Percentiles rank a stretch among this genome's conserved stretches.
Evolutionary conservation across 768 basidiomycete genomes (phyloP).

Genomic region (Podaxis carcinomalis): DNA sequence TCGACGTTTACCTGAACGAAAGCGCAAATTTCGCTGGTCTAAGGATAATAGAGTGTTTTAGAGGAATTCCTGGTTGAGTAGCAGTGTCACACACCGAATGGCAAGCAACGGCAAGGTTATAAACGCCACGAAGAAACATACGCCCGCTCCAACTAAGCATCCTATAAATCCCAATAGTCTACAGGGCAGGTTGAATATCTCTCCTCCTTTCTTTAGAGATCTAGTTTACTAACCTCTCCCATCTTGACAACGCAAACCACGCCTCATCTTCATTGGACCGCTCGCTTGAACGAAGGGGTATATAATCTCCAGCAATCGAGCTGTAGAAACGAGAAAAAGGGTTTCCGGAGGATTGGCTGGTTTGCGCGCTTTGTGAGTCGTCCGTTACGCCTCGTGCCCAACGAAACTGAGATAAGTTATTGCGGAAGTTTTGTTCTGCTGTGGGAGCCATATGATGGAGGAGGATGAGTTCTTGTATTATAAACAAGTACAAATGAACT

Average conservation of each 20-base stretch:
- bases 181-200: neutral
- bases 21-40: conserved; percentile 91
- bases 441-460: conserved; percentile 18
- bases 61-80: neutral
- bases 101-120: conserved; percentile 63
- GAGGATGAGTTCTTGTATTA: neutral
- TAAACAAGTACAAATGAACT: conserved; percentile 8
- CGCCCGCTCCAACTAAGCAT: conserved; percentile 84
- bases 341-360: conserved; percentile 38
- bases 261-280: conserved; percentile 94
- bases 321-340: conserved; percentile 88
- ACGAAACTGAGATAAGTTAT: conserved; percentile 78
- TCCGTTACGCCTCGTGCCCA: conserved; percentile 75
- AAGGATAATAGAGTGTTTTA: conserved; percentile 18
- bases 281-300: conserved; percentile 80
- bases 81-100: conserved; percentile 27
- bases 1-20: conserved; percentile 60
- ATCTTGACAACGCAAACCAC: conserved; percentile 86
- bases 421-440: conserved; percentile 67
- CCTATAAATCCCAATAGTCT: conserved; percentile 89
- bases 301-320: conserved; percentile 79
- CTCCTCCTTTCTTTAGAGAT: neutral
- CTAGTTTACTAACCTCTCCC: conserved; percentile 71
- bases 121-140: conserved; percentile 93
- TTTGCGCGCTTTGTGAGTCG: conserved; percentile 53